Conservation (phyloP, 257 asterid genomes). For the Haberlea rhodopensis region DNA sequence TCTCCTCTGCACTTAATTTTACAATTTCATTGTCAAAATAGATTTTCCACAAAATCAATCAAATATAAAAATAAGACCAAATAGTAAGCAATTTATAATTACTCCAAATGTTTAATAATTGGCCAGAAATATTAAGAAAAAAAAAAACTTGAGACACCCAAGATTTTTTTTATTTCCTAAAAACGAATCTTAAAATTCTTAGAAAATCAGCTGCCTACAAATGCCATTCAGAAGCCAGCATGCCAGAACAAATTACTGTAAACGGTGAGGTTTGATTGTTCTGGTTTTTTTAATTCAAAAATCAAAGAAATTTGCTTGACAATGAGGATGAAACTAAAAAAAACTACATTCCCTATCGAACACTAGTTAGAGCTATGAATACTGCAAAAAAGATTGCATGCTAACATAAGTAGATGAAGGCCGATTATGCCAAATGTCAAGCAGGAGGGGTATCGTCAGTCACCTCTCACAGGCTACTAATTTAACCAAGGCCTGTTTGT, state of each 20-base stretch:
- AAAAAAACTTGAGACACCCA: background rate
- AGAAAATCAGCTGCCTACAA: background rate
- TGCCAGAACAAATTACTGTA: background rate
- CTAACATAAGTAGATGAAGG: conserved; percentile 3
- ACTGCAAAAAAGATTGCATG: conserved; percentile 2
- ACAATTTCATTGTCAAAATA: background rate
- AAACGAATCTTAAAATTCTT: too few species aligned
- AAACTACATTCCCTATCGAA: background rate
- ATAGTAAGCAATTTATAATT: background rate
- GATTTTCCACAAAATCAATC: background rate
- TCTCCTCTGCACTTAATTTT: background rate
- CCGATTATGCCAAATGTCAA: background rate
- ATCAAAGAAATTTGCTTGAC: background rate
- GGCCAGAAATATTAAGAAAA: background rate
- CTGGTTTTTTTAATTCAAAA: background rate
- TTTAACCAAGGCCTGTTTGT: conserved; percentile 93
- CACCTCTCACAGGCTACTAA: conserved; percentile 91
- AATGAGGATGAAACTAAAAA: conserved; percentile 6
- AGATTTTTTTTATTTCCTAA: too few species aligned
- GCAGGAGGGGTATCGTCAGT: conserved; percentile 10
- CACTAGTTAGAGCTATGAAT: background rate
- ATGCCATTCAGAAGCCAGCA: conserved; percentile 4
- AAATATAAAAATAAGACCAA: background rate
- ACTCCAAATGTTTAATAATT: background rate
- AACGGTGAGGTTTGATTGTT: background rate